Base-by-base conservation (phyloP, 176 grass and related monocot genomes). In the Oryza nivara region DNA sequence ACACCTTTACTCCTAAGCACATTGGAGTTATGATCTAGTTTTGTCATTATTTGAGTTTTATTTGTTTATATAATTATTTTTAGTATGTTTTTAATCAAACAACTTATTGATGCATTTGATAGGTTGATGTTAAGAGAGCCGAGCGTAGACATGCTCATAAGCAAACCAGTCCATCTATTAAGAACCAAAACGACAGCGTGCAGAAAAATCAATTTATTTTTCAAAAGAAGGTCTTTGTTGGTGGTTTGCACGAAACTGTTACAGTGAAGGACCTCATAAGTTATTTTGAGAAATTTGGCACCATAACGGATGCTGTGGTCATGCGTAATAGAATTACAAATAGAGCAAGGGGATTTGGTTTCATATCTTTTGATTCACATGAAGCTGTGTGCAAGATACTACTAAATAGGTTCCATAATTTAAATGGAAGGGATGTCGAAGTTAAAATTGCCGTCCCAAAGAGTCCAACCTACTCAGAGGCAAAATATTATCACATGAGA, bases 211-310 rank as follows among this genome's bases (percentile, higher is more conserved):
- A 64, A 3, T 67, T 41, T 54, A 47, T 40, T 45, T 67, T 60
- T 75, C 44, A 36, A 36, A 87, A 88, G 9, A 93, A 97, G 76
- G 69, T 97, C 3, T 97, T 94, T 87, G 70, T 94, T 7, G 92
- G 92, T 16, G 94, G 94, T 9, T 65, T 97, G 16, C 68, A 76
- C 7, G 60, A 83, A 17, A 81, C 58, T 11, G 35, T 92, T 41
- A 97, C 88, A 1, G 68, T 71, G 28, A 56, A 70, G 3, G 77
- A 94, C 2, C 56, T 97, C 1, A 63, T 22, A 17, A n/a, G 3
- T 77, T 97, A 90, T 44, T 97, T 97, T 68, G 41, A 81, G 65
- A 94, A 85, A 44, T 97, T 94, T 83, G 94, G 94, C 6, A 70
- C 1, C 0, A 86, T 97, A 78, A 89, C 43, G 7, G 92, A 97